Evolutionary conservation across 1,139 yeast species (phyloP), one percentile per base, ranked within the genome.

Genomic region (Geotrichum candidum): DNA sequence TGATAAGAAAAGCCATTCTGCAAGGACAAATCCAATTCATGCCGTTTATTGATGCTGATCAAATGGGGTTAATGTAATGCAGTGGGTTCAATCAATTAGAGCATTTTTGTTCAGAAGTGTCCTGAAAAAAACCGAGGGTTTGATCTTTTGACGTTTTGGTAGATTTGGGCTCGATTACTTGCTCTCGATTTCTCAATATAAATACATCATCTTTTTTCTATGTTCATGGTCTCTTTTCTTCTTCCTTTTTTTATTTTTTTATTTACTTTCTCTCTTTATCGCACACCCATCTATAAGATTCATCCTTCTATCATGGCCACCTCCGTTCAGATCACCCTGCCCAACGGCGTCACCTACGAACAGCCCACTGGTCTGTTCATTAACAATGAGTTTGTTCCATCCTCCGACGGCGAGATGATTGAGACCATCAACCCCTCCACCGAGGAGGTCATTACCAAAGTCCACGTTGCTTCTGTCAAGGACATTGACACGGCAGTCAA

Each of bases 341-440:
- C 88, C 65, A 84, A 82, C 66, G 90, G 90, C 59, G 66, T 76
- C 48, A 75, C 71, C 61, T 77, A 73, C 78, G 78, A 79, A 53
- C 89, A 87, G 74, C 96, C 95, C 65, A 79, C 88, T 11, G 96
- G 96, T 64, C 80, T 88, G 70, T 88, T 88, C 80, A 87, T 89
- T 74, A 86, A 88, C 78, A 87, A 87, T 73, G 88, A 88, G 75
- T 86, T 79, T 66, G 80, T 79, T 22, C 68, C 73, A n/a, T 77
- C 89, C 10, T 74, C 75, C 48, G 72, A 81, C 10, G 84, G 84
- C 10, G 76, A 80, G 65, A 80, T 81, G 51, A 73, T 86, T 60
- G 84, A 81, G n/a, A 80, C 87, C 1, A 75, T 81, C 59, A 83
- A 85, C 70, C 92, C 94, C 11, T 75, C 85, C 41, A 88, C 92